Percentiles rank a stretch among this genome's conserved stretches.
phyloP scores from a whole-genome alignment of 352 stramenopile genomes.

The Blastocystis sp. region DNA sequence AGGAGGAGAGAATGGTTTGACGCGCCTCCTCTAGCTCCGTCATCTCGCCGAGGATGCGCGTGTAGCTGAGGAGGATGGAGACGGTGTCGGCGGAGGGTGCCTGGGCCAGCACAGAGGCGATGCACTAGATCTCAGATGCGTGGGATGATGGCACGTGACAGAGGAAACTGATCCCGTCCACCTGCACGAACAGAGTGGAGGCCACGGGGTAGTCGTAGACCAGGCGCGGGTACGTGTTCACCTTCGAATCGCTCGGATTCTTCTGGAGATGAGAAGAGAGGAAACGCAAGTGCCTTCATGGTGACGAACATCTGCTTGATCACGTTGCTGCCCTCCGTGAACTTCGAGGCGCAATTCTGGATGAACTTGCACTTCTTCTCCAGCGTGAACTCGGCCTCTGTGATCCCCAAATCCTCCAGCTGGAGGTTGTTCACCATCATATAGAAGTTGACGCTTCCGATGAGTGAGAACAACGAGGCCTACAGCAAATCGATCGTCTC shows the following conservation, averaged over 20 bases:
- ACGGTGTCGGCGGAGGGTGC: background rate
- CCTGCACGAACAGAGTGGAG: constrained; percentile 50
- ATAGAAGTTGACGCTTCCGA: constrained; percentile 18
- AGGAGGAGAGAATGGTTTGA: constrained; percentile 6
- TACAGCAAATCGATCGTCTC: constrained; percentile 18
- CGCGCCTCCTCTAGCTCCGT: constrained; percentile 21
- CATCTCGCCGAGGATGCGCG: constrained; percentile 15
- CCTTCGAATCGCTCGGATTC: background rate
- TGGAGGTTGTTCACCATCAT: constrained; percentile 37
- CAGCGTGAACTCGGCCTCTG: constrained; percentile 6
- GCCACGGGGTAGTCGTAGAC: constrained; percentile 46
- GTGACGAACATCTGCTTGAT: constrained; percentile 34
- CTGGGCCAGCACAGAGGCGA: background rate
- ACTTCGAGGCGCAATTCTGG: constrained; percentile 19
- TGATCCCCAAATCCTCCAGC: constrained; percentile 17
- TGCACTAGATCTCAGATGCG: constrained; percentile 11
- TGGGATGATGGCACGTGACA: background rate
- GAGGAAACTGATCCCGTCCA: constrained; percentile 54
- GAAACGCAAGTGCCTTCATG: background rate
- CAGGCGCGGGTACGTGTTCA: constrained; percentile 19
- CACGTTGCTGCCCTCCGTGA: constrained; percentile 26
- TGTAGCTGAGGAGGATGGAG: constrained; percentile 14
- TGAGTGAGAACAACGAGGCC: background rate
- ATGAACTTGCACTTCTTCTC: constrained; percentile 62
- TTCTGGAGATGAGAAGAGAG: background rate